Evolutionary conservation across 1,284 basidiomycete species (phyloP), one percentile per base, ranked within the genome.

Genomic region (Phellinidium pouzarii): DNA sequence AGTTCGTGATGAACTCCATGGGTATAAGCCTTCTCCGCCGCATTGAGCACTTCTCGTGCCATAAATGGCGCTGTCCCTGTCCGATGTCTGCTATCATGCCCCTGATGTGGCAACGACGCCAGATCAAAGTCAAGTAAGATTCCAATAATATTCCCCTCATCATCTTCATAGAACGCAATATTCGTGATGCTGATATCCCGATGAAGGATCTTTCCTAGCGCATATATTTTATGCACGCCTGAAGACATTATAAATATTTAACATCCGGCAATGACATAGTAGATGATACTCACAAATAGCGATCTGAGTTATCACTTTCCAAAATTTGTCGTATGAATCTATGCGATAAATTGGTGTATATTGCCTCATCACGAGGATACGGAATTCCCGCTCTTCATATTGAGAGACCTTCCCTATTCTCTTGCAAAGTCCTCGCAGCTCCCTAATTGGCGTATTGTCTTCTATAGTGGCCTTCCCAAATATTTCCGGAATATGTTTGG

Each of bases 181-280:
- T 51, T 51, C 12, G 22, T 22, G 17, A 44, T 43, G 29, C 40
- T 44, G 20, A 51, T 51, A 20, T 51, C 49, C n/a, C 41, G 49
- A 27, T 51, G 49, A 2, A 44, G 40, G 23, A 51, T 26, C 7
- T 26, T 40, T n/a, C 23, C 25, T 20, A 38, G 12, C 47, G 36
- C 34, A 31, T 29, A 44, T 4, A 51, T 20, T 4, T 44, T 20
- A 20, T 51, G 49, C 20, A 41, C 40, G 41, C 38, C 48, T 49
- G 22, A 31, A n/a, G n/a, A n/a, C n/a, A n/a, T n/a, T n/a, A n/a
- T n/a, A n/a, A n/a, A n/a, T n/a, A n/a, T n/a, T n/a, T n/a, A n/a
- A n/a, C n/a, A n/a, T n/a, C n/a, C n/a, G n/a, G n/a, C n/a, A n/a
- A 19, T 3, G 3, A 42, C 9, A 9, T 2, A 3, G 8, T 20